Conservation (phyloP, 169 alveolate species). For the Blepharisma undulans region DNA sequence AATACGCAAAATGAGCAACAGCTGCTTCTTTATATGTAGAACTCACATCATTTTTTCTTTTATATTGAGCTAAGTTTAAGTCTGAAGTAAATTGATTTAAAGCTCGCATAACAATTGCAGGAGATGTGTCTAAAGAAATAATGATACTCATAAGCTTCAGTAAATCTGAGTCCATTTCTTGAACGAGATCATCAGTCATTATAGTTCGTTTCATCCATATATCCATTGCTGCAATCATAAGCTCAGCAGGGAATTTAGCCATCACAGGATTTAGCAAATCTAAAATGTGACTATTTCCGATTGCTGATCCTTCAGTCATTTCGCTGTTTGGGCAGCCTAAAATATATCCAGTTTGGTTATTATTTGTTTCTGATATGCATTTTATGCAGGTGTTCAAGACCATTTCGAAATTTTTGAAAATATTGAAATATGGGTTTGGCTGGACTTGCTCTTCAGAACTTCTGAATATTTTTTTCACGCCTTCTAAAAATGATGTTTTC, state of each 20-base stretch:
- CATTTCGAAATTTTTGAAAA: neutral
- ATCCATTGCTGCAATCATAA: neutral
- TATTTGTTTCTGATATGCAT: neutral
- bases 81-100: neutral
- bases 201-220: neutral
- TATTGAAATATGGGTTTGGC: neutral
- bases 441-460: neutral
- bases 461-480: neutral
- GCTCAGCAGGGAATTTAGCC: neutral
- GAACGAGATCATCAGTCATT: neutral
- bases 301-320: neutral
- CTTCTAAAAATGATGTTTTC: neutral
- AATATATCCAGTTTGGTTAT: neutral
- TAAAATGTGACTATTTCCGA: neutral
- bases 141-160: neutral
- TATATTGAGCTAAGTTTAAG: neutral
- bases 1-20: neutral
- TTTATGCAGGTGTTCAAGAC: neutral
- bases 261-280: conserved; percentile 3
- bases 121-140: neutral
- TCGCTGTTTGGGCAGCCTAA: neutral
- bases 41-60: neutral
- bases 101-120: neutral
- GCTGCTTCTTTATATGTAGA: neutral
- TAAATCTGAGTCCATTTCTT: neutral